phyloP scores from a whole-genome alignment of 257 asterid species.

The Przewalskia tangutica region DNA sequence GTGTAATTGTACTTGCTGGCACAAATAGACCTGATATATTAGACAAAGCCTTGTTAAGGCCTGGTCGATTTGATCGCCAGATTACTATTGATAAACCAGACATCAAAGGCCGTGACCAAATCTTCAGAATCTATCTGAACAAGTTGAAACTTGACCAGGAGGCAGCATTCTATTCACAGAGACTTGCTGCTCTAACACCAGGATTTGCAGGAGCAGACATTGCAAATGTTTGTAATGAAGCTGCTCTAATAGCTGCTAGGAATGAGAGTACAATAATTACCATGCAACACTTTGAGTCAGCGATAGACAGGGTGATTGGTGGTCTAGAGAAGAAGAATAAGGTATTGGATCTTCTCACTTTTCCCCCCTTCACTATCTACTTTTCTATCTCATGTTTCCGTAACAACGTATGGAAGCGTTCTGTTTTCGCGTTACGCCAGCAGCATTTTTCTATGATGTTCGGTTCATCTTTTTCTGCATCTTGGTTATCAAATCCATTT shows the following conservation, averaged over 20 bases:
- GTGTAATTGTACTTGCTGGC: slow-evolving; percentile 90
- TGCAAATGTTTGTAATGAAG: slow-evolving; percentile 91
- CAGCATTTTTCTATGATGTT: background rate
- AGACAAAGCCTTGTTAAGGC: slow-evolving; percentile 83
- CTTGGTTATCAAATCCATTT: background rate
- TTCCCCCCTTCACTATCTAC: background rate
- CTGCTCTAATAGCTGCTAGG: slow-evolving; percentile 87
- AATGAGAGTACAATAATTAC: slow-evolving; percentile 40
- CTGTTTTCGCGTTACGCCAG: too few relatives aligned
- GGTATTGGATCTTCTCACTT: slow-evolving; percentile 23
- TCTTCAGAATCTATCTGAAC: slow-evolving; percentile 66
- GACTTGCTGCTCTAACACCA: slow-evolving; percentile 93
- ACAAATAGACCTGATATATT: slow-evolving; percentile 87
- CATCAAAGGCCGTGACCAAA: slow-evolving; percentile 87
- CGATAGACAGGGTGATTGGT: slow-evolving; percentile 82
- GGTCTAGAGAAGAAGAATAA: slow-evolving; percentile 87
- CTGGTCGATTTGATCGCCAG: slow-evolving; percentile 89
- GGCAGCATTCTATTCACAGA: slow-evolving; percentile 65
- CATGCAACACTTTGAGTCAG: slow-evolving; percentile 79
- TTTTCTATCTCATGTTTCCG: background rate
- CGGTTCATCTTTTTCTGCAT: background rate
- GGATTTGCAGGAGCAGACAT: slow-evolving; percentile 97
- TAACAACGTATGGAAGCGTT: background rate
- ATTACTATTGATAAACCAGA: slow-evolving; percentile 82
- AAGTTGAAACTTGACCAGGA: slow-evolving; percentile 69